These are phyloP conservation scores for Posidonia oceanica DNA, from an alignment of 116 monocot genomes.

Conservation along the genomic window DNA sequence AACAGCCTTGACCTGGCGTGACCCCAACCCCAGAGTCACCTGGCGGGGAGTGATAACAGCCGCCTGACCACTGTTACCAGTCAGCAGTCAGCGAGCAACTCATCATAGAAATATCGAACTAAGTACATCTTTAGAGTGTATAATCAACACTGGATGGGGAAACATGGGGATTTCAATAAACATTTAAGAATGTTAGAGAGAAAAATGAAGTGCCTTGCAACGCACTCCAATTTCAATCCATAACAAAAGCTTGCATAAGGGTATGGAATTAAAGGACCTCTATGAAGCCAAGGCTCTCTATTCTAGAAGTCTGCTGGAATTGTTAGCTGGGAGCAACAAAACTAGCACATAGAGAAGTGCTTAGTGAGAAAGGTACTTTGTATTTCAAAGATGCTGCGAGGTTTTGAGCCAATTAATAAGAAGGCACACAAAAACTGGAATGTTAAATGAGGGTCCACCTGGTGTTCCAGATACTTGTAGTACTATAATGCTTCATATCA, in stretches of 20 bases:
- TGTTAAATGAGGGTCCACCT: not conserved
- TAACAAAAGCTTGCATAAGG: too few relatives aligned
- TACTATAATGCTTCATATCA: too few relatives aligned
- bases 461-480: too few relatives aligned
- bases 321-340: too few relatives aligned
- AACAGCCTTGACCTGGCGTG: slow-evolving; percentile 62
- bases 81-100: slow-evolving; percentile 14
- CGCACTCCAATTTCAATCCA: not conserved
- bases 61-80: slow-evolving; percentile 83
- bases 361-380: too few relatives aligned
- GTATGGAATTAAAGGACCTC: too few relatives aligned
- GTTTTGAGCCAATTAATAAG: too few relatives aligned
- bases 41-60: slow-evolving; percentile 92
- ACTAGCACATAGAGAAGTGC: too few relatives aligned
- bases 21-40: slow-evolving; percentile 62
- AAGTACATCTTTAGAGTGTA: not conserved
- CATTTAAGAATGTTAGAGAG: not conserved
- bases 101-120: not conserved
- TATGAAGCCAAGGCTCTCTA: too few relatives aligned
- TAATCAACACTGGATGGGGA: slow-evolving; percentile 1
- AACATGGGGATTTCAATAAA: not conserved
- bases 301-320: too few relatives aligned
- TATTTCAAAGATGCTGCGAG: too few relatives aligned
- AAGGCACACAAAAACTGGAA: not conserved
- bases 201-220: not conserved